Conservation (phyloP, 2,329 filamentous ascomycete genomes). For the Raffaelea ambrosiae region DNA sequence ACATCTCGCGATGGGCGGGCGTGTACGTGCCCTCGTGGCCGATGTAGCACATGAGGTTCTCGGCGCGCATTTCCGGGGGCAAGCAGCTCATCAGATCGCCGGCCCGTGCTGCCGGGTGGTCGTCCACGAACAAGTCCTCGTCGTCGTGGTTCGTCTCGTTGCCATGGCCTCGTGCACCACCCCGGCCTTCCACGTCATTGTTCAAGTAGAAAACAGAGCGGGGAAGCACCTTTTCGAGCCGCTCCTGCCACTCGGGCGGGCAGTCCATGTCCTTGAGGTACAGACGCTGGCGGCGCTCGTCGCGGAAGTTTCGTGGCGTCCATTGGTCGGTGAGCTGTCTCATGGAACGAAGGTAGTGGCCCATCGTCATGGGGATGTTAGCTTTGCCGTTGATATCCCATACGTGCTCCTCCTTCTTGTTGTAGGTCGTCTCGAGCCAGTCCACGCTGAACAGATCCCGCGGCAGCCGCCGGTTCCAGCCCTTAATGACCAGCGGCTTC, state of each 20-base stretch:
- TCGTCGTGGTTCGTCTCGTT: conserved; percentile 16
- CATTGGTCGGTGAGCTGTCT: conserved; percentile 76
- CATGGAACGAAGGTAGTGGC: conserved; percentile 87
- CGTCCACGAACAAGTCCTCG: conserved; percentile 33
- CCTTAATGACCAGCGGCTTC: conserved; percentile 83
- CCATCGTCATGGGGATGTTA: conserved; percentile 76
- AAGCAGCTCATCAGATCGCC: conserved; percentile 95
- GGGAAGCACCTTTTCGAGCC: conserved; percentile 69
- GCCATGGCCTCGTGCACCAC: neutral
- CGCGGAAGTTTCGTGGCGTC: conserved; percentile 64
- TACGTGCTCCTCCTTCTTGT: conserved; percentile 77
- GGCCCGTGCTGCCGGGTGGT: conserved; percentile 55
- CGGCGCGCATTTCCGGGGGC: conserved; percentile 76
- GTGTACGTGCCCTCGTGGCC: conserved; percentile 97
- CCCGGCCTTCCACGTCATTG: conserved; percentile 52
- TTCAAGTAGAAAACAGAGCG: conserved; percentile 85
- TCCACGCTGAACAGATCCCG: conserved; percentile 67
- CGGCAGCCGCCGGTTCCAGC: conserved; percentile 70
- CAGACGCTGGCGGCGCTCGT: conserved; percentile 72
- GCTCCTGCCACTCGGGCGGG: conserved; percentile 75
- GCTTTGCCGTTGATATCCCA: conserved; percentile 66
- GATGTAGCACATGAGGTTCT: conserved; percentile 98
- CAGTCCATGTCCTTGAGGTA: conserved; percentile 98
- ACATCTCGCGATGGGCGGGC: conserved; percentile 94
- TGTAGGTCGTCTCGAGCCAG: conserved; percentile 73